phyloP scores from a whole-genome alignment of 1,284 basidiomycete species.

The Ceratobasidium theobromae region DNA sequence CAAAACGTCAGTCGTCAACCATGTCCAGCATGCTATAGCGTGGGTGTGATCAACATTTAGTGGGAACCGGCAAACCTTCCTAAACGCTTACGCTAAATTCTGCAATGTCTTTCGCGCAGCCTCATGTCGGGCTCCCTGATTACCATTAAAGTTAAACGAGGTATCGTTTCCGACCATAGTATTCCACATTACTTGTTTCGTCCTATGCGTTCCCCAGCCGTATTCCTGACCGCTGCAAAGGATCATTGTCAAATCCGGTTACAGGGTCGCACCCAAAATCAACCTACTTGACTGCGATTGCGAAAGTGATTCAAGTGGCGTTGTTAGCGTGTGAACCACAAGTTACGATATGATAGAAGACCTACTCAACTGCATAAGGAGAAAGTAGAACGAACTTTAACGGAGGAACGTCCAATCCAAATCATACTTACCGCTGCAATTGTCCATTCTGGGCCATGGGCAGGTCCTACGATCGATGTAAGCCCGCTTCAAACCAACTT shows the following conservation, averaged over 20 bases:
- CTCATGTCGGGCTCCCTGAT: constrained; percentile 27
- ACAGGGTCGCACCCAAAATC: background rate
- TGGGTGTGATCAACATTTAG: constrained; percentile 12
- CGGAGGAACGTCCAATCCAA: background rate
- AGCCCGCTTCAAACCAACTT: background rate
- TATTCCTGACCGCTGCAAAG: constrained; percentile 17
- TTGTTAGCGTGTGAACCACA: background rate
- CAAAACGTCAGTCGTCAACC: constrained; percentile 2
- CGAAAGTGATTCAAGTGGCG: background rate
- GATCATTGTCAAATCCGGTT: background rate
- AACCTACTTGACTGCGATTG: constrained; percentile 24
- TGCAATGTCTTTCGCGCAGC: constrained; percentile 25
- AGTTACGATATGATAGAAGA: background rate
- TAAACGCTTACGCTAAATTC: constrained; percentile 8
- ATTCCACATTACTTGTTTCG: constrained; percentile 25
- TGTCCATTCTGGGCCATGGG: constrained; percentile 30
- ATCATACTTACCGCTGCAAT: constrained; percentile 20
- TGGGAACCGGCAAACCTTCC: background rate
- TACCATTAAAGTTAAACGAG: constrained; percentile 7
- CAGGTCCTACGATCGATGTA: constrained; percentile 16
- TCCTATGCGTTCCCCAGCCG: constrained; percentile 27
- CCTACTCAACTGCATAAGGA: constrained; percentile 1
- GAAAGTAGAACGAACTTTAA: background rate
- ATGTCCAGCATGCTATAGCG: constrained; percentile 11
- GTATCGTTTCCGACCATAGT: background rate